Conservation (phyloP, 2,329 filamentous ascomycete genomes). For the Colletotrichum sp. region DNA sequence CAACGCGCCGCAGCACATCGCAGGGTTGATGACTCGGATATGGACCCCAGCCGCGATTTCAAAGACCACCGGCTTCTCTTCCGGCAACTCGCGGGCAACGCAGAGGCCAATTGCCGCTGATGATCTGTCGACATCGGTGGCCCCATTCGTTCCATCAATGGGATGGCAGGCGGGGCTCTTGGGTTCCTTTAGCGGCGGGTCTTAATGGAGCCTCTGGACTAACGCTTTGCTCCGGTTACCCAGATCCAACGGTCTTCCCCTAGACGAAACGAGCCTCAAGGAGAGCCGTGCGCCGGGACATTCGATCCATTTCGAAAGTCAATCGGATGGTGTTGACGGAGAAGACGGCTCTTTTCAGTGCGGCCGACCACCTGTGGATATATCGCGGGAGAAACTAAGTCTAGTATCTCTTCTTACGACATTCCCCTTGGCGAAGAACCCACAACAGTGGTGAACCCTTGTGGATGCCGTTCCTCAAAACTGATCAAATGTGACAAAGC, state of each 20-base stretch:
- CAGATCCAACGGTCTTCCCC: background rate
- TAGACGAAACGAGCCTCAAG: background rate
- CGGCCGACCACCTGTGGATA: background rate
- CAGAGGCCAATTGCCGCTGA: background rate
- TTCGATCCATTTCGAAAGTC: background rate
- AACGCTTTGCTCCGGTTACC: background rate
- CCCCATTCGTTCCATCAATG: background rate
- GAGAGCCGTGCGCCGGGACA: background rate
- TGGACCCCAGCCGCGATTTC: background rate
- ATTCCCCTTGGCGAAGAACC: background rate
- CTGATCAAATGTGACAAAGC: background rate
- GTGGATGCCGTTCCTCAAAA: background rate
- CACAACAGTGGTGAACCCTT: background rate
- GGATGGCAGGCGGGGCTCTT: background rate
- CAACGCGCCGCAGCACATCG: background rate
- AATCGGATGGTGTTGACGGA: background rate
- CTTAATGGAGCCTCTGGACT: background rate
- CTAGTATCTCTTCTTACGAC: background rate
- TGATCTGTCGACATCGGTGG: background rate
- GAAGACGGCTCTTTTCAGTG: background rate
- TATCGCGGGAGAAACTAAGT: background rate
- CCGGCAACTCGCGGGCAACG: background rate
- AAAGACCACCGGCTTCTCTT: background rate
- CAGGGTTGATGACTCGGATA: constrained; percentile 10
- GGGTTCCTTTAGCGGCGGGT: background rate